phyloP scores from a whole-genome alignment of 1,284 basidiomycete species.

The Ceratobasidium sp. region DNA sequence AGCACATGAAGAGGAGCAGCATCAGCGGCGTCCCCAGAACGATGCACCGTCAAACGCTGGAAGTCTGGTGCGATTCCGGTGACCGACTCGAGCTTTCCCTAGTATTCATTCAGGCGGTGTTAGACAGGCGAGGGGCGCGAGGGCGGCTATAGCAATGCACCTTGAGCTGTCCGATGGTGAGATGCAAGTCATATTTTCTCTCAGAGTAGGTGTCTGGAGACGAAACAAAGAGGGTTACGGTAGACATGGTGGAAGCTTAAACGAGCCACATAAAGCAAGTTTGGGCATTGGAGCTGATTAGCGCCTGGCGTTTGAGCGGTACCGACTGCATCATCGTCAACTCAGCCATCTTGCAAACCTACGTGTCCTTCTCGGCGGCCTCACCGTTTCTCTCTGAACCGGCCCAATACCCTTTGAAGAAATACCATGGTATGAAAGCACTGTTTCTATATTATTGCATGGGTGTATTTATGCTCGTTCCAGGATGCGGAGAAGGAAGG shows the following conservation, averaged over 20 bases:
- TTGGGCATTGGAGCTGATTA: neutral
- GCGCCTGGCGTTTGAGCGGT: constrained; percentile 26
- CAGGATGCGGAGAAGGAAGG: constrained; percentile 89
- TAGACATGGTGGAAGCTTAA: constrained; percentile 50
- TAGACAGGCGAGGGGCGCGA: neutral
- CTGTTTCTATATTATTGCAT: neutral
- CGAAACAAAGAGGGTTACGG: constrained; percentile 79
- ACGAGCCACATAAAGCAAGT: constrained; percentile 6
- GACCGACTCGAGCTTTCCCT: constrained; percentile 89
- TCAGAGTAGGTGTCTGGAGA: constrained; percentile 91
- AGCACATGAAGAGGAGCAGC: constrained; percentile 67
- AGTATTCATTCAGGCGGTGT: constrained; percentile 25
- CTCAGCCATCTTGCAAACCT: constrained; percentile 37
- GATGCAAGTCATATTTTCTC: constrained; percentile 79
- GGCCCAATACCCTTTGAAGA: neutral
- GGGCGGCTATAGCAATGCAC: constrained; percentile 58
- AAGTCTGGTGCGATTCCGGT: constrained; percentile 87
- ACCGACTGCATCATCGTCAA: constrained; percentile 18
- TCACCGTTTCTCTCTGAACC: neutral
- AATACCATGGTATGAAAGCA: constrained; percentile 1
- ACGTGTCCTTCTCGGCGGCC: constrained; percentile 50
- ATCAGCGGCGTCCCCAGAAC: constrained; percentile 66
- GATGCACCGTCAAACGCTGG: constrained; percentile 76
- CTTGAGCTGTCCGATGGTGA: constrained; percentile 84
- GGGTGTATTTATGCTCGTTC: neutral